Evolutionary conservation across 768 basidiomycete species (phyloP).

Genomic region (Phanerochaete carnosa): DNA sequence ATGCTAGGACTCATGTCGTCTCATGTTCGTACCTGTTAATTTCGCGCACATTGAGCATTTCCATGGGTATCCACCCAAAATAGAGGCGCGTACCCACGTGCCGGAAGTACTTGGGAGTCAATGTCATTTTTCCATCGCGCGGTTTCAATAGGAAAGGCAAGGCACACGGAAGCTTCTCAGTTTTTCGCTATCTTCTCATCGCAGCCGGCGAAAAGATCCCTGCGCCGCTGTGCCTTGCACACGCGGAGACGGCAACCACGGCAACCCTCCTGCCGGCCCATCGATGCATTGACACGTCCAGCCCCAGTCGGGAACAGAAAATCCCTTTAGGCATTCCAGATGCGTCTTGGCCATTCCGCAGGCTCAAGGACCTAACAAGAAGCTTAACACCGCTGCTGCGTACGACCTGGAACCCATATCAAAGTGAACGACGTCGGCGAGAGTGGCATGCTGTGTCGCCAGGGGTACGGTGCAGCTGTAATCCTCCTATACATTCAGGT

Average conservation of each 20-base stretch:
- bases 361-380: not conserved
- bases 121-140: not conserved
- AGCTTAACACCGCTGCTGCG: not conserved
- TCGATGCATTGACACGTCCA: not conserved
- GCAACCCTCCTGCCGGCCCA: not conserved
- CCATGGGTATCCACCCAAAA: not conserved
- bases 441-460: not conserved
- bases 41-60: not conserved
- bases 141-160: not conserved
- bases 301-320: not conserved
- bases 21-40: no score
- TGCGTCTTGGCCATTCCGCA: not conserved
- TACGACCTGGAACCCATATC: not conserved
- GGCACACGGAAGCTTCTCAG: not conserved
- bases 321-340: not conserved
- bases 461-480: not conserved
- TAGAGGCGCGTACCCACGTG: not conserved
- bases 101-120: not conserved
- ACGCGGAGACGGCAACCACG: not conserved
- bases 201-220: not conserved
- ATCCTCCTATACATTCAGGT: not conserved
- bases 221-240: not conserved
- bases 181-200: not conserved
- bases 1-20: not conserved
- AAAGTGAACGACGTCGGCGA: not conserved